Evolutionary conservation across 768 basidiomycete species (phyloP).

Genomic region (Pleurotus citrinopileatus): DNA sequence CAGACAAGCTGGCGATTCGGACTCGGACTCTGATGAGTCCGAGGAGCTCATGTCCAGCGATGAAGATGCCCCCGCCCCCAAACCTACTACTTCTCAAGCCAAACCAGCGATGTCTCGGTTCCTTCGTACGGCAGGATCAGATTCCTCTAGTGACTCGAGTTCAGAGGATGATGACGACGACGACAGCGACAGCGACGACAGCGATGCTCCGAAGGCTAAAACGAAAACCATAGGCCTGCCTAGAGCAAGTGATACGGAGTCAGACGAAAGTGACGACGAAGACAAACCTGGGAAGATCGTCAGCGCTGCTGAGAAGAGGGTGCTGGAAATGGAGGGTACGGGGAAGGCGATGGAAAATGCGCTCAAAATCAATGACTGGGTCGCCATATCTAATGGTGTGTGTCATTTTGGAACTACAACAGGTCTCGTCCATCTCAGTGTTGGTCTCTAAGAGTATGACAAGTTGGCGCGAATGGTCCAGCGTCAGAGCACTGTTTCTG

Average conservation of each 20-base stretch:
- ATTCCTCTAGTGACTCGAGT: conserved; percentile 55
- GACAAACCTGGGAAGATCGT: conserved; percentile 70
- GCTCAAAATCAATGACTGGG: conserved; percentile 96
- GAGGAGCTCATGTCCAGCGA: conserved; percentile 80
- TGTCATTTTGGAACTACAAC: conserved; percentile 10
- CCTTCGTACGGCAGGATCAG: conserved; percentile 61
- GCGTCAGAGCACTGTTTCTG: conserved; percentile 80
- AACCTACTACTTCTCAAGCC: conserved; percentile 41
- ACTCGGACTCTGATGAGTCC: conserved; percentile 68
- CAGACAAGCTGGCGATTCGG: conserved; percentile 80
- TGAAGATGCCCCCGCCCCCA: conserved; percentile 52
- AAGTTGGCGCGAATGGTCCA: conserved; percentile 90
- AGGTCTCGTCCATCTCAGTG: conserved; percentile 7
- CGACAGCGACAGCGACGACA: conserved; percentile 51
- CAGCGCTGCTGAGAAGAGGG: conserved; percentile 87
- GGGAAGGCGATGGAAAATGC: conserved; percentile 93
- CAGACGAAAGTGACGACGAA: conserved; percentile 64
- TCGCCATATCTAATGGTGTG: conserved; percentile 82
- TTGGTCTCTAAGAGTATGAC: conserved; percentile 75
- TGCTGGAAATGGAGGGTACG: conserved; percentile 93
- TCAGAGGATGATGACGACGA: conserved; percentile 56
- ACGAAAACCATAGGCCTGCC: conserved; percentile 32
- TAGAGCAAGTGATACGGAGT: conserved; percentile 39
- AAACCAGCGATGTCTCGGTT: conserved; percentile 77
- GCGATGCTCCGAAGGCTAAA: conserved; percentile 21